These are phyloP conservation scores for Cydonia oblonga DNA, from an alignment of 331 rosid genomes.

Conservation along the genomic window DNA sequence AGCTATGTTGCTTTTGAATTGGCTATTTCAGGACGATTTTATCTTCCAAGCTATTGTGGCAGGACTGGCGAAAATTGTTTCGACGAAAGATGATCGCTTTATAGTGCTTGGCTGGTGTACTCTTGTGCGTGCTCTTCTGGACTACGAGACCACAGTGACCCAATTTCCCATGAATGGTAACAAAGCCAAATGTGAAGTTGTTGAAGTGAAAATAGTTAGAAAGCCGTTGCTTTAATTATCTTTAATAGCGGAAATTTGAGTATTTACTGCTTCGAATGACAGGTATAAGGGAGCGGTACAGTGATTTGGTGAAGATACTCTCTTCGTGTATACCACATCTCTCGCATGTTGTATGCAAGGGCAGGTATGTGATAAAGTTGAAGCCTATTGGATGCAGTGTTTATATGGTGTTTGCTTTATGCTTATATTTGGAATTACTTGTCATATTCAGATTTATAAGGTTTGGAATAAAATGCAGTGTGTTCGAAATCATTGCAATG, in stretches of 20 bases:
- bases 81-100: slow-evolving; percentile 52
- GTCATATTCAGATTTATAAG: background rate
- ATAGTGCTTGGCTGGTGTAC: slow-evolving; percentile 77
- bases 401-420: background rate
- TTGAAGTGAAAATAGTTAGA: background rate
- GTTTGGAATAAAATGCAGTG: background rate
- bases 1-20: slow-evolving; percentile 50
- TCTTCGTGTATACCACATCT: slow-evolving; percentile 39
- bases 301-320: slow-evolving; percentile 48
- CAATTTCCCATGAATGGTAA: slow-evolving; percentile 47
- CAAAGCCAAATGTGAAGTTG: background rate
- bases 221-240: background rate
- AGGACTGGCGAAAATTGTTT: slow-evolving; percentile 40
- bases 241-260: background rate
- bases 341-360: slow-evolving; percentile 33
- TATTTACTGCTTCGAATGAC: slow-evolving; percentile 4
- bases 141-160: slow-evolving; percentile 29
- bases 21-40: slow-evolving; percentile 69
- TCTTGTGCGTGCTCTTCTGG: slow-evolving; percentile 50
- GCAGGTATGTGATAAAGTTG: slow-evolving; percentile 44
- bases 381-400: background rate
- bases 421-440: background rate
- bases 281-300: slow-evolving; percentile 61
- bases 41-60: slow-evolving; percentile 38
- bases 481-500: background rate